Conservation (phyloP, 768 basidiomycete species). For the Coprinopsis sp. region DNA sequence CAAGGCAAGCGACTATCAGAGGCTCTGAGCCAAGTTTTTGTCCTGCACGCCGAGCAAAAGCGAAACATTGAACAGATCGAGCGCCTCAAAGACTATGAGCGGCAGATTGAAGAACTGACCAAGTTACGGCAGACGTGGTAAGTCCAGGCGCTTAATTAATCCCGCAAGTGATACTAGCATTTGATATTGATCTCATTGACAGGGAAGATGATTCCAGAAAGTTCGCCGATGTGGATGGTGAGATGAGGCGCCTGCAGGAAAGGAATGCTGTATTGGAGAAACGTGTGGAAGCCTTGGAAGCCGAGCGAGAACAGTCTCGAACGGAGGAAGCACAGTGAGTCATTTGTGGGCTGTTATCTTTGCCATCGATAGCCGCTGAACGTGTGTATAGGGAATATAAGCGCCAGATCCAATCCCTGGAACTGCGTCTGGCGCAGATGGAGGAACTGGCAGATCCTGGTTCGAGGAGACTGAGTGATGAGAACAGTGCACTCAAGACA, state of each 20-base stretch:
- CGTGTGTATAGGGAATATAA: slow-evolving; percentile 41
- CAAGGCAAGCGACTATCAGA: slow-evolving; percentile 66
- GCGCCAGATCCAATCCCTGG: slow-evolving; percentile 57
- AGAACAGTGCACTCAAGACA: slow-evolving; percentile 46
- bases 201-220: slow-evolving; percentile 76
- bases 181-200: slow-evolving; percentile 1
- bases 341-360: background rate
- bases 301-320: slow-evolving; percentile 41
- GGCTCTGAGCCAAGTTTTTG: slow-evolving; percentile 65
- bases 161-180: background rate
- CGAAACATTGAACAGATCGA: slow-evolving; percentile 80
- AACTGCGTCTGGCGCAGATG: slow-evolving; percentile 47
- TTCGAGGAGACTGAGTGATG: slow-evolving; percentile 53
- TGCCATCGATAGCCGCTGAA: background rate
- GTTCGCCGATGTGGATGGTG: slow-evolving; percentile 59
- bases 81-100: slow-evolving; percentile 78
- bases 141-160: slow-evolving; percentile 15
- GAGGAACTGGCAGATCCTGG: slow-evolving; percentile 40
- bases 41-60: slow-evolving; percentile 69
- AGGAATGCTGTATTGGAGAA: slow-evolving; percentile 65
- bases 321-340: slow-evolving; percentile 58
- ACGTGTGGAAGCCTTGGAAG: slow-evolving; percentile 49
- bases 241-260: slow-evolving; percentile 51
- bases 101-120: slow-evolving; percentile 78
- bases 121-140: slow-evolving; percentile 78